A percentile compares a stretch with the other conserved stretches of the same genome.
phyloP scores from a whole-genome alignment of 257 asterid genomes.

The Linderniella brevidens region DNA sequence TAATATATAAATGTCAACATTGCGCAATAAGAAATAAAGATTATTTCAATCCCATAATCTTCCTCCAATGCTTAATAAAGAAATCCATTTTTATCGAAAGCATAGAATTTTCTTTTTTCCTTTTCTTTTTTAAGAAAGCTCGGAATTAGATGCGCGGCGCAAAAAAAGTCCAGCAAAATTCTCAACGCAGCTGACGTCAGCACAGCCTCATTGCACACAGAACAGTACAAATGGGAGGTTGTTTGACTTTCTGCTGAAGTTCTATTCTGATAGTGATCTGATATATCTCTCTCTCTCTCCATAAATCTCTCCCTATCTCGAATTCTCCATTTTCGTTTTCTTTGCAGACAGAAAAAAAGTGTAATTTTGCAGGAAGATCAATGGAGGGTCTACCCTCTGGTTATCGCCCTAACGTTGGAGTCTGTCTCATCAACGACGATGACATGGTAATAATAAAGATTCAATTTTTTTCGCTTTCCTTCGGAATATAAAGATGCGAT shows the following conservation, averaged over 20 bases:
- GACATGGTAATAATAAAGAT: conserved; percentile 30
- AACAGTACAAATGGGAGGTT: conserved; percentile 25
- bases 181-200: no score
- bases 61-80: no score
- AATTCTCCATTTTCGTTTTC: conserved; percentile 2
- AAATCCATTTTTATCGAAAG: no score
- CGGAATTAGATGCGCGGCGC: no score
- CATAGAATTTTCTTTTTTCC: no score
- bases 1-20: no score
- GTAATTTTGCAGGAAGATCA: conserved; percentile 4
- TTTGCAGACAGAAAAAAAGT: conserved; percentile 8
- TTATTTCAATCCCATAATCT: no score
- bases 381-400: conserved; percentile 98
- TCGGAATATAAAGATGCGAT: not conserved
- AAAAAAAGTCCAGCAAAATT: no score
- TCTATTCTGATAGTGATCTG: conserved; percentile 34
- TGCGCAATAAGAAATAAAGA: no score
- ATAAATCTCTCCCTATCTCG: conserved; percentile 1
- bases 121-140: no score
- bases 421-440: conserved; percentile 72
- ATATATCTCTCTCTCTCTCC: conserved; percentile 10
- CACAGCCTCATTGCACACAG: conserved; percentile 1
- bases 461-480: not conserved
- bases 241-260: conserved; percentile 44
- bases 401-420: conserved; percentile 96